Conservation (phyloP, 306 rosid species). For the Lablab purpureus region DNA sequence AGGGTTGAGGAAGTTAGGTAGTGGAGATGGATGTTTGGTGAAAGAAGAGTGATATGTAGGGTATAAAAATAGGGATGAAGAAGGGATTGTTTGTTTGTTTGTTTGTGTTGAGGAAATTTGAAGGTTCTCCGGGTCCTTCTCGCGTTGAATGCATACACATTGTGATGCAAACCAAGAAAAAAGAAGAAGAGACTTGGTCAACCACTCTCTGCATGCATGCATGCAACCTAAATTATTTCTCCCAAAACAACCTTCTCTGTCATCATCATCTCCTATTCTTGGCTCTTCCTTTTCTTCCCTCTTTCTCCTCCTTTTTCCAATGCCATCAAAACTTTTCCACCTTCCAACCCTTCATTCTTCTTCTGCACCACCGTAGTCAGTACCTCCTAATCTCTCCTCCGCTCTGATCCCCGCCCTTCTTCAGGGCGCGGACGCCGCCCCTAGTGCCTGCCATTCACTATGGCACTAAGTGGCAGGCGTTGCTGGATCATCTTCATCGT, state of each 20-base stretch:
- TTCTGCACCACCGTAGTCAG: slow-evolving; percentile 7
- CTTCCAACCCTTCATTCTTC: slow-evolving; percentile 42
- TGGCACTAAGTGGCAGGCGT: slow-evolving; percentile 49
- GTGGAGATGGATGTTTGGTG: background rate
- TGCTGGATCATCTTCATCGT: background rate
- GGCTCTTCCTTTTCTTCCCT: slow-evolving; percentile 15
- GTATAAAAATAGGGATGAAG: slow-evolving; percentile 38
- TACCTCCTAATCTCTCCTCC: slow-evolving; percentile 4
- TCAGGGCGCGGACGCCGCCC: slow-evolving; percentile 71
- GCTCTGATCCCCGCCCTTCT: slow-evolving; percentile 46
- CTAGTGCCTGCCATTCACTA: slow-evolving; percentile 51
- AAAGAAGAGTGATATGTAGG: slow-evolving; percentile 11
- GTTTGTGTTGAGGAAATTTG: background rate
- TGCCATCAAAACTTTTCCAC: slow-evolving; percentile 55
- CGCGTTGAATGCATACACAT: slow-evolving; percentile 8
- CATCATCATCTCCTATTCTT: slow-evolving; percentile 52
- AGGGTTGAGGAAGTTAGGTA: background rate
- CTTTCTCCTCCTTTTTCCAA: slow-evolving; percentile 5
- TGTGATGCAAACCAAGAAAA: slow-evolving; percentile 3
- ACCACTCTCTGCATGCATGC: slow-evolving; percentile 3
- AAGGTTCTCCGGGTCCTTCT: slow-evolving; percentile 58
- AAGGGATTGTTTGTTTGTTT: background rate
- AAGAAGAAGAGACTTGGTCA: slow-evolving; percentile 63
- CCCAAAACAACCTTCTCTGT: slow-evolving; percentile 21
- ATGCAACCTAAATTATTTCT: too few species aligned